Conservation (phyloP, 2,329 filamentous ascomycete species). For the Colletotrichum simmondsii region DNA sequence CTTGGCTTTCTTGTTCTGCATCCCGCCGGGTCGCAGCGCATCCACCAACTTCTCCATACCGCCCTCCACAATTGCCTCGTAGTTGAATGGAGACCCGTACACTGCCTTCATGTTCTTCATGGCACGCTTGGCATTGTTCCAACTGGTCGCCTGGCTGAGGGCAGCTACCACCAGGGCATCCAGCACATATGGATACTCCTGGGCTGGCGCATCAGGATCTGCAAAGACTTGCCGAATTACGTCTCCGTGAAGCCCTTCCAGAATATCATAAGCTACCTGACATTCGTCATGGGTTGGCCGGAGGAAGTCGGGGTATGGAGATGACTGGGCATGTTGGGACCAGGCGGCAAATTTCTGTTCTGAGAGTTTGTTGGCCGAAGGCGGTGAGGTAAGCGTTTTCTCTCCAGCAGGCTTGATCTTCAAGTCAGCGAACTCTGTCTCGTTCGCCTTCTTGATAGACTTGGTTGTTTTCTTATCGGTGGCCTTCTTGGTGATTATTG, state of each 20-base stretch:
- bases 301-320: slow-evolving; percentile 7
- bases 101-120: slow-evolving; percentile 18
- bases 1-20: slow-evolving; percentile 23
- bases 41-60: slow-evolving; percentile 9
- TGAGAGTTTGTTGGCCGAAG: not conserved
- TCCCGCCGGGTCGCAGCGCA: slow-evolving; percentile 11
- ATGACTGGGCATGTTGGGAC: not conserved
- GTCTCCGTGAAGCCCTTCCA: slow-evolving; percentile 10
- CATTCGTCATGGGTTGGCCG: not conserved
- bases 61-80: slow-evolving; percentile 7
- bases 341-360: slow-evolving; percentile 7
- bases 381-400: too few relatives aligned
- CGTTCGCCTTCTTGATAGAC: too few relatives aligned
- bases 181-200: slow-evolving; percentile 3
- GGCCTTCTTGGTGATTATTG: too few relatives aligned
- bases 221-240: slow-evolving; percentile 5
- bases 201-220: not conserved
- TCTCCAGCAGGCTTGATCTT: too few relatives aligned
- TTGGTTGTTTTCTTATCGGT: too few relatives aligned
- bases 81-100: slow-evolving; percentile 20
- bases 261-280: not conserved
- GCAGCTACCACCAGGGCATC: slow-evolving; percentile 24
- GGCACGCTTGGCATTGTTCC: slow-evolving; percentile 17
- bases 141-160: slow-evolving; percentile 17
- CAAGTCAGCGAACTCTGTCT: too few relatives aligned